Conservation (phyloP, 345 rosid genomes). For the Populus euphratica region DNA sequence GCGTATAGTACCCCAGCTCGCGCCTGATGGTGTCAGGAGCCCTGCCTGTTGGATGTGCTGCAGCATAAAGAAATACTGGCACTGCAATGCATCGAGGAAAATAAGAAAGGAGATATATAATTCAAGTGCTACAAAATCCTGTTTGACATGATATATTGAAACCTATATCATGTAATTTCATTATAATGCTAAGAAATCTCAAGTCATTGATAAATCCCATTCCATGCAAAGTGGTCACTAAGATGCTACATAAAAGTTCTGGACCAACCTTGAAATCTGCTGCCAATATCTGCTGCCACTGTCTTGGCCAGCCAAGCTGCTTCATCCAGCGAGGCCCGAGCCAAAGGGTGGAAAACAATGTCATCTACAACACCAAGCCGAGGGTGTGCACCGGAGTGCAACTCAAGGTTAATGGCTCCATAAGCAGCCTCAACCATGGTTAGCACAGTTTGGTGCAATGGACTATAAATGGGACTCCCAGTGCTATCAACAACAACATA, state of each 20-base stretch:
- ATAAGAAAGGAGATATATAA: not conserved
- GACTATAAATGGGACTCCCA: constrained; percentile 49
- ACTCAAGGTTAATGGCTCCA: constrained; percentile 44
- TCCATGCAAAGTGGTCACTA: no score
- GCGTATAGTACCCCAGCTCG: constrained; percentile 58
- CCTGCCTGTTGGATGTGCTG: constrained; percentile 56
- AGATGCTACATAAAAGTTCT: not conserved
- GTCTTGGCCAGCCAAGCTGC: constrained; percentile 63
- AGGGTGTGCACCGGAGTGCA: constrained; percentile 53
- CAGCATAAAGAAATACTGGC: constrained; percentile 53
- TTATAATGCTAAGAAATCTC: no score
- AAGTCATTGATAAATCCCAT: no score
- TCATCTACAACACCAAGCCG: constrained; percentile 65
- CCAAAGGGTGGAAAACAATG: constrained; percentile 53
- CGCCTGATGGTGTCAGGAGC: constrained; percentile 54
- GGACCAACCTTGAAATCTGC: constrained; percentile 42
- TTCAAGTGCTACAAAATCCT: no score
- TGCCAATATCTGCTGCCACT: constrained; percentile 50
- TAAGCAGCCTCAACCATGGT: constrained; percentile 56
- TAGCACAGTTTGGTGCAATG: constrained; percentile 46
- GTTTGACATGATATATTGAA: no score
- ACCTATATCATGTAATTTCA: no score
- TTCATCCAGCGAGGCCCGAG: constrained; percentile 49
- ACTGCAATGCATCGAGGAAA: constrained; percentile 32
- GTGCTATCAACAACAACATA: constrained; percentile 40